These are phyloP conservation scores for Taphrina betulina DNA, from an alignment of 1,139 yeast species.

Conservation along the genomic window DNA sequence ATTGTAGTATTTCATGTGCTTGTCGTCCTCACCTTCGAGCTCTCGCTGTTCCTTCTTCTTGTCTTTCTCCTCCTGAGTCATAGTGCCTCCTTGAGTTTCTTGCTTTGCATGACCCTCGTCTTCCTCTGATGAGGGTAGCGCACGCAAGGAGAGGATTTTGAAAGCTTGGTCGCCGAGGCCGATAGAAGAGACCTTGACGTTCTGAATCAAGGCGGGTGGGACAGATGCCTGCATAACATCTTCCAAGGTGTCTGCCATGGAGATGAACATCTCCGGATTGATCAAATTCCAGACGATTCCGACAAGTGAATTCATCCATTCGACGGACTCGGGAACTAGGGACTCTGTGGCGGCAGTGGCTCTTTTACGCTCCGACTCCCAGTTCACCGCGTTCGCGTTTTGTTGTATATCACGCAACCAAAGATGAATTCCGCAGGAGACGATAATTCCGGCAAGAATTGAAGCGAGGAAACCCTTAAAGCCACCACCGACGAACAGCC, in stretches of 20 bases:
- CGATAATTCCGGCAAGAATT: conserved; percentile 25
- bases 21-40: conserved; percentile 29
- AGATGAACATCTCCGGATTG: conserved; percentile 33
- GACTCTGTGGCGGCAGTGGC: conserved; percentile 32
- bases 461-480: conserved; percentile 26
- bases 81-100: conserved; percentile 3
- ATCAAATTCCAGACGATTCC: conserved; percentile 32
- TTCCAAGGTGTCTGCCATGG: conserved; percentile 33
- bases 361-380: conserved; percentile 33
- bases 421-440: conserved; percentile 27
- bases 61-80: conserved; percentile 15
- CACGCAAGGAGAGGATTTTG: conserved; percentile 32
- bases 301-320: conserved; percentile 33
- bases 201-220: conserved; percentile 30
- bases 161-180: conserved; percentile 32
- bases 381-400: conserved; percentile 30
- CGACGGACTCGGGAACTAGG: conserved; percentile 33
- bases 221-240: conserved; percentile 35
- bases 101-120: conserved; percentile 22
- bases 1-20: conserved; percentile 26
- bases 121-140: conserved; percentile 31
- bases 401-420: conserved; percentile 31
- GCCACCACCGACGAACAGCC: conserved; percentile 30
- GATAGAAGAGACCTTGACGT: conserved; percentile 31
- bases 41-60: conserved; percentile 29